Base-by-base conservation (phyloP, 768 basidiomycete genomes). In the Grammothele lineata region DNA sequence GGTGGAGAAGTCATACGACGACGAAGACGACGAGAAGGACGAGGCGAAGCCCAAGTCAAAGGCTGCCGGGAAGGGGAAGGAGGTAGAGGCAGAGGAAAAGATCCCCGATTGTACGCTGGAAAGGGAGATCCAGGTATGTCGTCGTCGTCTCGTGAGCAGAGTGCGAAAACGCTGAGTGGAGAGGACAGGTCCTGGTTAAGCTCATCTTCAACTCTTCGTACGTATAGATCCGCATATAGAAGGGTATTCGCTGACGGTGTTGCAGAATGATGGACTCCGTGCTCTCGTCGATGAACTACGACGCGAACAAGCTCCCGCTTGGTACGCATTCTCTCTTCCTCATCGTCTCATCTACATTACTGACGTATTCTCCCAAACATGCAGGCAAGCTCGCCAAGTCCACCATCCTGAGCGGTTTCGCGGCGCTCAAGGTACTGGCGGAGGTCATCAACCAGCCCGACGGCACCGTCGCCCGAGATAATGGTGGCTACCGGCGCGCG, bases 281-380 rank as follows among this genome's bases (percentile, higher is more conserved):
- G 35, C 61, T 83, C 57, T 75, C 76, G 14, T 75, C 77, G 5
- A 80, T 83, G 77, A 81, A 82, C 51, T 83, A 83, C 50, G 81
- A 83, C 56, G 81, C 80, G 4, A 74, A 75, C 55, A 83, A 82
- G 55, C 69, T 82, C 19, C 81, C 81, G 14, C 72, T 82, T 15
- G 81, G 80, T 72, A 59, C 37, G 52, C n/a, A n/a, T 37, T 12
- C 17, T 18, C 14, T 3, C 37, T 24, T 17, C 7, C 2, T 40
- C 1, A 5, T 11, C 30, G 19, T 11, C 25, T 18, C 6, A 23
- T 7, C 9, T 18, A 1, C 38, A n/a, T n/a, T n/a, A n/a, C n/a
- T n/a, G n/a, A 14, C 2, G 18, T 6, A 30, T 9, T 38, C 8
- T 42, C 18, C 10, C 15, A 3, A 37, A n/a, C n/a, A 12, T 17